Evolutionary conservation across 2,329 filamentous ascomycete genomes (phyloP).

Genomic region (Byssochlamys sp.): DNA sequence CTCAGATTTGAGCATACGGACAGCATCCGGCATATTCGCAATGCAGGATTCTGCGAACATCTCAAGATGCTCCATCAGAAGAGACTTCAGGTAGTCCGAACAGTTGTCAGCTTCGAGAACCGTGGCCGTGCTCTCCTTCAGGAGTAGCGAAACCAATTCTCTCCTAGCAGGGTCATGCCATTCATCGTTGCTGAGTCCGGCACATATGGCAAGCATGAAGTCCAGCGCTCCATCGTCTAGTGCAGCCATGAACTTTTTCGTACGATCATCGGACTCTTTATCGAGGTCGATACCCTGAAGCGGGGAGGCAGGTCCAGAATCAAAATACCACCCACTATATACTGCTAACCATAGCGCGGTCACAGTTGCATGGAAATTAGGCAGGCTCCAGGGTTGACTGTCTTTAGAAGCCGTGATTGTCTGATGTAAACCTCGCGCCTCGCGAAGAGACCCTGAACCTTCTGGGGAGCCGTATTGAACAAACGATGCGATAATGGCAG

Average conservation of each 20-base stretch:
- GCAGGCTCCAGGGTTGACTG: constrained; percentile 59
- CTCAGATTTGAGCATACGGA: constrained; percentile 73
- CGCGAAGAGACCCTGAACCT: constrained; percentile 54
- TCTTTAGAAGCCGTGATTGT: constrained; percentile 59
- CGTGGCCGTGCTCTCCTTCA: constrained; percentile 66
- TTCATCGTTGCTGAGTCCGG: constrained; percentile 67
- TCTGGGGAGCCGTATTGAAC: constrained; percentile 70
- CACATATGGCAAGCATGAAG: constrained; percentile 75
- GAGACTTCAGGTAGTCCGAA: constrained; percentile 59
- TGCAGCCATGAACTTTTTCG: constrained; percentile 63
- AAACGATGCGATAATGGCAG: constrained; percentile 66
- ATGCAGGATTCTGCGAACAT: constrained; percentile 86
- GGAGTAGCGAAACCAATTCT: constrained; percentile 70
- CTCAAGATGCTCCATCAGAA: constrained; percentile 73
- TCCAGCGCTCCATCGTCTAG: constrained; percentile 86
- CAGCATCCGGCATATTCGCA: constrained; percentile 84
- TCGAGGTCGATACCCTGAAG: constrained; percentile 54
- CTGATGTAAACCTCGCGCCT: constrained; percentile 61
- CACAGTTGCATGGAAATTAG: constrained; percentile 68
- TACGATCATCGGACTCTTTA: constrained; percentile 59
- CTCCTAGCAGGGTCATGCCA: constrained; percentile 82
- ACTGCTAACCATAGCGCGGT: constrained; percentile 83
- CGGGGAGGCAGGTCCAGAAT: constrained; percentile 54
- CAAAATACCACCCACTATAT: constrained; percentile 81
- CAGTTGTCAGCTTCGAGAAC: constrained; percentile 59